Percentiles rank a stretch among this genome's conserved stretches.
These are phyloP conservation scores for Nakaseomyces glabratus DNA, from an alignment of 1,139 yeast species.

Conservation along the genomic window DNA sequence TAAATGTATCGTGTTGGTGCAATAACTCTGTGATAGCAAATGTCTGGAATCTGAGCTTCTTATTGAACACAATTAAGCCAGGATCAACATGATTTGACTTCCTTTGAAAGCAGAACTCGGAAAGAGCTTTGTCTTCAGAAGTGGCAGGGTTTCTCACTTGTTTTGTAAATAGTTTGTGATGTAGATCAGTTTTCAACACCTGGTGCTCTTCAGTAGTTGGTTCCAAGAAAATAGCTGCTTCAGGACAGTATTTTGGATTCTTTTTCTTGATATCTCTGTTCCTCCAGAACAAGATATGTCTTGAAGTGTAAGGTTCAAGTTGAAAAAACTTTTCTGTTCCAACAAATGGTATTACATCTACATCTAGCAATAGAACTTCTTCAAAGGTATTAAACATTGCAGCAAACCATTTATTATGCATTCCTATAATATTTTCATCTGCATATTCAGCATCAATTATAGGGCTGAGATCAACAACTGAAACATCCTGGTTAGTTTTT, in stretches of 20 bases:
- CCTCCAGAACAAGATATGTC: conserved; percentile 42
- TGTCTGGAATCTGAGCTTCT: conserved; percentile 36
- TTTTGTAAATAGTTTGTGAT: conserved; percentile 21
- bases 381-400: conserved; percentile 41
- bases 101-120: conserved; percentile 30
- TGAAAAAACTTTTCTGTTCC: conserved; percentile 35
- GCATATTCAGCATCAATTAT: conserved; percentile 30
- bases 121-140: conserved; percentile 15
- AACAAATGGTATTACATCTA: conserved; percentile 41
- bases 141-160: conserved; percentile 7
- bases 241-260: conserved; percentile 15
- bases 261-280: conserved; percentile 37
- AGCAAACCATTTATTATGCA: conserved; percentile 43
- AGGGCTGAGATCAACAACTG: conserved; percentile 37
- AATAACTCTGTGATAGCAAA: conserved; percentile 38
- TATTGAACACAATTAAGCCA: conserved; percentile 41
- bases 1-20: conserved; percentile 35
- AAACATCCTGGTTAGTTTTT: conserved; percentile 34
- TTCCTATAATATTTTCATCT: conserved; percentile 34
- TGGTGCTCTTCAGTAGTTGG: conserved; percentile 36
- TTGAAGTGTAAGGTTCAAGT: conserved; percentile 31
- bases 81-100: conserved; percentile 42
- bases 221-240: conserved; percentile 34
- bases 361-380: conserved; percentile 43
- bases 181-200: conserved; percentile 31